Evolutionary conservation across 352 stramenopile species (phyloP), one percentile per base, ranked within the genome.

Genomic region (Thraustotheca clavata): DNA sequence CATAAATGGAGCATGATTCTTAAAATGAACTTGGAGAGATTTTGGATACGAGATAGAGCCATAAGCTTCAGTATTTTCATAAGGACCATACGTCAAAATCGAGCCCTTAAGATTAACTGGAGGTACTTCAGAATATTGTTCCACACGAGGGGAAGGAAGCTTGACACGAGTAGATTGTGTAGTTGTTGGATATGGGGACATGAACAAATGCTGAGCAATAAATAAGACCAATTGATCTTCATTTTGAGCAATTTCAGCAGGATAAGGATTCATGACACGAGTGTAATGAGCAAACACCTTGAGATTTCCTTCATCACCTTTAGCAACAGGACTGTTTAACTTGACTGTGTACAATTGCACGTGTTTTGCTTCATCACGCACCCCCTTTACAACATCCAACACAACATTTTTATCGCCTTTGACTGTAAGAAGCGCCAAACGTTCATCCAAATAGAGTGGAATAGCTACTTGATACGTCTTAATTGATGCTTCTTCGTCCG

Each of bases 201-300:
- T 50, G 22, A 89, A 68, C 57, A 93, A 59, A 59, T 90, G 75
- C 46, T 60, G 76, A 31, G 81, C 78, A 31, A 87, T 74, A 50
- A 88, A 94, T 4, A 90, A 67, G 39, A 96, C 87, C 4, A 93
- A 74, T 69, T 96, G 87, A 60, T 94, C 83, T 12, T 96, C 87
- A 14, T 70, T 75, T 68, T 96, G 87, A 63, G 76, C 73, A 40
- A 96, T 76, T 49, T 91, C 79, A 1, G 63, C 76, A 6, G 87
- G 87, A 72, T 87, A 92, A 24, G 83, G 87, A 67, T 70, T 86
- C 24, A 96, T 70, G 52, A 89, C 71, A 62, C 77, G 83, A 60
- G 84, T 93, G 49, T 87, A 94, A 69, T 87, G 80, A 31, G 78
- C 69, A 32, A 74, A 87, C 62, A 95, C 61, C 71, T 94, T 94